These are phyloP conservation scores for Phaffomyces antillensis DNA, from an alignment of 805 yeast genomes.

Conservation along the genomic window DNA sequence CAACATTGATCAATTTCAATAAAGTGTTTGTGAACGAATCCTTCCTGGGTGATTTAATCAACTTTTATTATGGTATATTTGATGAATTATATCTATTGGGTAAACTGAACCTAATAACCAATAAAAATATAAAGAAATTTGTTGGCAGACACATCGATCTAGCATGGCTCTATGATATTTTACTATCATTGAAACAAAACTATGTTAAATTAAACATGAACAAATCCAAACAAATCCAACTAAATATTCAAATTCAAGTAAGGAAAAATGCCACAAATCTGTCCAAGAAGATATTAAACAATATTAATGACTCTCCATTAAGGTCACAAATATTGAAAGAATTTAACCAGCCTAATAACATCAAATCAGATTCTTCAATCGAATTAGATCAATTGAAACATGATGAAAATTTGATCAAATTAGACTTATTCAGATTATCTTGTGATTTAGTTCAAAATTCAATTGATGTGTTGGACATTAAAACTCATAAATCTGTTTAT, in stretches of 20 bases:
- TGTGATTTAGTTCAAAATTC: conserved; percentile 45
- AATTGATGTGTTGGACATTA: conserved; percentile 36
- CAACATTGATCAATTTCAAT: conserved; percentile 17
- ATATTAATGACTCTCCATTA: conserved; percentile 21
- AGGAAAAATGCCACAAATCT: conserved; percentile 44
- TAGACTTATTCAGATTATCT: conserved; percentile 35
- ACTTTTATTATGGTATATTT: conserved; percentile 55
- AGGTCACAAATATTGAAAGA: conserved; percentile 26
- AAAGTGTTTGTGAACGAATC: conserved; percentile 34
- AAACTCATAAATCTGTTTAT: conserved; percentile 19
- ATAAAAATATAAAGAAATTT: conserved; percentile 29
- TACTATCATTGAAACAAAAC: conserved; percentile 48
- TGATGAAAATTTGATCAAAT: conserved; percentile 28
- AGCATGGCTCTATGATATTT: conserved; percentile 64
- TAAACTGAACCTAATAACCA: conserved; percentile 43
- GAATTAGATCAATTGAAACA: conserved; percentile 29
- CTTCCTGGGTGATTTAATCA: conserved; percentile 43
- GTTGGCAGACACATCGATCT: conserved; percentile 53
- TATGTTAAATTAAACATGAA: conserved; percentile 36
- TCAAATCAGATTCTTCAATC: conserved; percentile 2
- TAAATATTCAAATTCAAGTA: conserved; percentile 54
- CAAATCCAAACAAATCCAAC: conserved; percentile 41
- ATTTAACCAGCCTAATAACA: conserved; percentile 9
- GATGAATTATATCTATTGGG: conserved; percentile 57
- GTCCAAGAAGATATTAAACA: conserved; percentile 31